Evolutionary conservation across 495 filamentous ascomycete species (phyloP), one percentile per base, ranked within the genome.

Genomic region (Trichoderma asperelloides): DNA sequence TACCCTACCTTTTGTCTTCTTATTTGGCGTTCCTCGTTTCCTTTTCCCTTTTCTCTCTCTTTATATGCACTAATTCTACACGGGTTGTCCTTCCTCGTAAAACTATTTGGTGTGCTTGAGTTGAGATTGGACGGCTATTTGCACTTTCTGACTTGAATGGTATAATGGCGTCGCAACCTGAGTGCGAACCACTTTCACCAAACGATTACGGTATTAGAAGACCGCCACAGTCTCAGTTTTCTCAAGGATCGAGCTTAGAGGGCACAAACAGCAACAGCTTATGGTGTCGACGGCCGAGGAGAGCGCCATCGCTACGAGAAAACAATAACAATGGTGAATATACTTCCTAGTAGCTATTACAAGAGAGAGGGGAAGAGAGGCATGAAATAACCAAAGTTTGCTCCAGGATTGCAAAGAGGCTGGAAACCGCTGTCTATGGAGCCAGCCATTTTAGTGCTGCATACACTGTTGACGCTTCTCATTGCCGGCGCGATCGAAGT

Each of bases 401-500:
- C 11, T 4, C 13, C 13, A 21, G 49, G 16, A 25, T 12, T 21
- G 21, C 49, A 12, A 57, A 16, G 27, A 2, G 64, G 66, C 1
- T 78, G 77, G 76, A 82, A 77, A 57, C 78, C 79, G 3, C 39
- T 70, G 2, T 75, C 76, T 0, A 71, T 82, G 51, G 68, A 62
- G 5, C 63, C 66, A 5, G 77, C 79, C 0, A 65, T 77, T 12
- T 62, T 81, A 16, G 57, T 70, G 5, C 33, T 64, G 6, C 65
- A 78, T 8, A 68, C 72, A 27, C 9, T 73, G 13, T 6, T 70
- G 0, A 72, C 74, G 0, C n/a, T 80, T 21, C 13, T 39, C 12
- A 37, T 81, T 3, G 73, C 76, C n/a, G 66, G 49, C 1, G 3
- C 72, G 0, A 67, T 81, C 1, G 78, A 80, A 57, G 64, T 73